These are phyloP conservation scores for Metschnikowia sp. DNA, from an alignment of 805 yeast species.

Conservation along the genomic window DNA sequence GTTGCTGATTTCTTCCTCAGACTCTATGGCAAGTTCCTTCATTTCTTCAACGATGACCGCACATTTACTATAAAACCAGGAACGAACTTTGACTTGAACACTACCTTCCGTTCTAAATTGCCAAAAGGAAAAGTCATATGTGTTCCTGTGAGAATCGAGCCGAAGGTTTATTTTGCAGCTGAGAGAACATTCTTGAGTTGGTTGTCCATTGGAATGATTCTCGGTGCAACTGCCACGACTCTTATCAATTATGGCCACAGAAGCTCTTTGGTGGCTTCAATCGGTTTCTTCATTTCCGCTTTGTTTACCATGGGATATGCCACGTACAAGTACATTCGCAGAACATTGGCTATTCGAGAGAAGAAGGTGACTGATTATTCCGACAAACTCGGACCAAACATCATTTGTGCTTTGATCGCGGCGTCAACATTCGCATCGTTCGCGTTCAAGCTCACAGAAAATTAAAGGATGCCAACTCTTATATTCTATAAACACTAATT, in stretches of 20 bases:
- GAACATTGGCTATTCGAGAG: slow-evolving; percentile 78
- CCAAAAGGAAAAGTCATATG: slow-evolving; percentile 89
- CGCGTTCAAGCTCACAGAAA: slow-evolving; percentile 46
- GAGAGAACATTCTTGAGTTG: slow-evolving; percentile 93
- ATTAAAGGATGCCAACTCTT: neutral
- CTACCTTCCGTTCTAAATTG: slow-evolving; percentile 51
- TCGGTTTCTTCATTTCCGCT: slow-evolving; percentile 83
- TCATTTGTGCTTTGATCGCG: slow-evolving; percentile 72
- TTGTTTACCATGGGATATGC: slow-evolving; percentile 71
- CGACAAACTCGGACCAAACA: slow-evolving; percentile 82
- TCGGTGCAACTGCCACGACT: slow-evolving; percentile 87
- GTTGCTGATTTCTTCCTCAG: slow-evolving; percentile 30
- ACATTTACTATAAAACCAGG: slow-evolving; percentile 44
- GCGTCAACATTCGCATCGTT: slow-evolving; percentile 64
- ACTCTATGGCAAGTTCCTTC: slow-evolving; percentile 35
- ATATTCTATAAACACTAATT: neutral
- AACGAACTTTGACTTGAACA: slow-evolving; percentile 42
- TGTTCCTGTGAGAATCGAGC: slow-evolving; percentile 95
- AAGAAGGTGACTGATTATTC: slow-evolving; percentile 83
- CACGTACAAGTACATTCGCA: slow-evolving; percentile 68
- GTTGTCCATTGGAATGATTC: slow-evolving; percentile 84
- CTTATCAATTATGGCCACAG: slow-evolving; percentile 79
- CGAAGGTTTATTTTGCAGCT: slow-evolving; percentile 97
- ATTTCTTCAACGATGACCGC: slow-evolving; percentile 44
- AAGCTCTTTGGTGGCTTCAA: slow-evolving; percentile 68